Evolutionary conservation across 257 asterid species (phyloP).

Genomic region (Salvia splendens): DNA sequence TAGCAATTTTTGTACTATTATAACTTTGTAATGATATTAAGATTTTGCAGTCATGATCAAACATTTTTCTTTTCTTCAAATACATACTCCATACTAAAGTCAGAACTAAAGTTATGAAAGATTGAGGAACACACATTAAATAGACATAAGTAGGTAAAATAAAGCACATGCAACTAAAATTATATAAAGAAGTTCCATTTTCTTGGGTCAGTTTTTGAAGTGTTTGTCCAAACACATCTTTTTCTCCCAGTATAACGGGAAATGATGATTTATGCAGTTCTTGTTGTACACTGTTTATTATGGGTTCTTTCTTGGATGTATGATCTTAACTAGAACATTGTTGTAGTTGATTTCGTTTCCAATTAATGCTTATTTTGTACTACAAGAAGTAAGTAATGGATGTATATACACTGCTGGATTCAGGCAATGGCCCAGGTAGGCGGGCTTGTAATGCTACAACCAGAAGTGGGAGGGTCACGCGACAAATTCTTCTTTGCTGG

Average conservation of each 20-base stretch:
- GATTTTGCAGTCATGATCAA: too few species aligned
- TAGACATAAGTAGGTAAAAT: too few species aligned
- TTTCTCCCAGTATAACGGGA: neutral
- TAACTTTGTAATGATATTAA: too few species aligned
- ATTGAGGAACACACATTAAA: too few species aligned
- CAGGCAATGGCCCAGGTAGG: constrained; percentile 99
- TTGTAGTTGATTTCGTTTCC: too few species aligned
- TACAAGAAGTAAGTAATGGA: constrained; percentile 29
- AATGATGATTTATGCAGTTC: neutral
- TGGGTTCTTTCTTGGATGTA: neutral
- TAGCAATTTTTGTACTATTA: too few species aligned
- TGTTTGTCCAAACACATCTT: neutral
- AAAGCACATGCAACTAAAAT: too few species aligned
- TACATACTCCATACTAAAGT: too few species aligned
- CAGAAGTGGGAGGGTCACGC: constrained; percentile 86
- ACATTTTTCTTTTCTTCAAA: too few species aligned
- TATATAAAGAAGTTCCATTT: too few species aligned
- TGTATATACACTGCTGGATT: constrained; percentile 24
- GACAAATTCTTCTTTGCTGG: constrained; percentile 88
- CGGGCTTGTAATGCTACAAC: constrained; percentile 82
- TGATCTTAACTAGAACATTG: neutral
- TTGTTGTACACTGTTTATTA: neutral
- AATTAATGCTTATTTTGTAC: constrained; percentile 13
- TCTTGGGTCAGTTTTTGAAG: neutral
- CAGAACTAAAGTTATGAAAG: too few species aligned